phyloP scores from a whole-genome alignment of 2,329 filamentous ascomycete genomes.

The Beauveria sp. region DNA sequence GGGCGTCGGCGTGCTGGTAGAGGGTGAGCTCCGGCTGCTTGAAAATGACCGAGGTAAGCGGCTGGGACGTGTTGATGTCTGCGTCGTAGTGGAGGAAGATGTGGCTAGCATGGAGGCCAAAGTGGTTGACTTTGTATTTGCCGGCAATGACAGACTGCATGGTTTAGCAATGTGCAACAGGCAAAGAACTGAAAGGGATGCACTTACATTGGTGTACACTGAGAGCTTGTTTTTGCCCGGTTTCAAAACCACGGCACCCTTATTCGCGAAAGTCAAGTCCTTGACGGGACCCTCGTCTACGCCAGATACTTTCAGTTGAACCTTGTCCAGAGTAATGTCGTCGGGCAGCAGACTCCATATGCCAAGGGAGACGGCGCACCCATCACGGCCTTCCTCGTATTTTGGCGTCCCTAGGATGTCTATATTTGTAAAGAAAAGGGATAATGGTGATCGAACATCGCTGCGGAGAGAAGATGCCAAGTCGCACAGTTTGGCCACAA shows the following conservation, averaged over 20 bases:
- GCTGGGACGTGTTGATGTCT: conserved; percentile 39
- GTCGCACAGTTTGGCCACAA: conserved; percentile 39
- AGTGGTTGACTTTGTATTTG: conserved; percentile 65
- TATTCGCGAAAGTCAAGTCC: conserved; percentile 41
- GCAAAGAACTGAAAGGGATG: neutral
- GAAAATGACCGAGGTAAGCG: conserved; percentile 44
- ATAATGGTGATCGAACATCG: conserved; percentile 60
- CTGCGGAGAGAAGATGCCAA: conserved; percentile 39
- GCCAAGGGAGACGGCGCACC: conserved; percentile 62
- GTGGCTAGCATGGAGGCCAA: conserved; percentile 58
- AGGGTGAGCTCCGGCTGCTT: conserved; percentile 58
- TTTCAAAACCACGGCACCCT: conserved; percentile 25
- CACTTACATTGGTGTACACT: conserved; percentile 29
- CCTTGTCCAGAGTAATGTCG: conserved; percentile 56
- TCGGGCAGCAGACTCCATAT: conserved; percentile 68
- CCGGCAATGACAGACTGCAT: conserved; percentile 58
- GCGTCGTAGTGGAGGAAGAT: conserved; percentile 60
- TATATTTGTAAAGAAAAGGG: conserved; percentile 66
- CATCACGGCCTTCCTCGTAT: conserved; percentile 66
- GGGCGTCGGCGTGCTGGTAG: conserved; percentile 61
- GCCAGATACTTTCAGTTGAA: conserved; percentile 56
- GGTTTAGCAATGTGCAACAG: conserved; percentile 20
- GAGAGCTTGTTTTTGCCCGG: conserved; percentile 41
- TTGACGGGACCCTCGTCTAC: conserved; percentile 46
- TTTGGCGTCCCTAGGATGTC: conserved; percentile 59